These are phyloP conservation scores for Amphicarpaea edgeworthii DNA, from an alignment of 306 rosid genomes.

Conservation along the genomic window DNA sequence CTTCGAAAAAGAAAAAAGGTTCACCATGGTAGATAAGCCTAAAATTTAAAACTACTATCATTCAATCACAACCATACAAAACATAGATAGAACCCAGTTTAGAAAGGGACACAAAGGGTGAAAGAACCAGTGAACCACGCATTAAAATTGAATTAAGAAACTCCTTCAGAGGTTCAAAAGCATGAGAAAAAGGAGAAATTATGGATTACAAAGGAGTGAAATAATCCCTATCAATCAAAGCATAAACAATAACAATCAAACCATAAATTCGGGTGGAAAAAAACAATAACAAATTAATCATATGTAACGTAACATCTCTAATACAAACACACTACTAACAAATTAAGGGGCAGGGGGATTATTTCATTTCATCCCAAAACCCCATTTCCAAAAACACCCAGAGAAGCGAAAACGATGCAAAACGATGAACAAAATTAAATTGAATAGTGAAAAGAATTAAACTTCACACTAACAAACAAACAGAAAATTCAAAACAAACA, in stretches of 20 bases:
- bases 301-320: background rate
- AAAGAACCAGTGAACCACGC: slow-evolving; percentile 29
- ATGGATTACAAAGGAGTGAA: background rate
- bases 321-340: background rate
- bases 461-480: background rate
- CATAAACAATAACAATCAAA: slow-evolving; percentile 27
- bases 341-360: background rate
- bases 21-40: background rate
- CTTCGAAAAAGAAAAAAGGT: background rate
- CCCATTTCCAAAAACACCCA: background rate
- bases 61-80: background rate
- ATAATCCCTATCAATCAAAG: slow-evolving; percentile 7
- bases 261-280: background rate
- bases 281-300: slow-evolving; percentile 3
- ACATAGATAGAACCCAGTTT: background rate
- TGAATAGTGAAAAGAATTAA: background rate
- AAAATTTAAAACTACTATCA: slow-evolving; percentile 10
- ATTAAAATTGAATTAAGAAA: slow-evolving; percentile 12
- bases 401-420: background rate
- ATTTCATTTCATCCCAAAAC: slow-evolving; percentile 1
- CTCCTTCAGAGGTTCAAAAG: slow-evolving; percentile 8
- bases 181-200: background rate
- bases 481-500: background rate
- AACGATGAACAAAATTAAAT: background rate
- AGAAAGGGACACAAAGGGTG: background rate